Percentiles rank a stretch among this genome's conserved stretches.
phyloP scores from a whole-genome alignment of 768 basidiomycete species.

The Hypholoma fasciculare region DNA sequence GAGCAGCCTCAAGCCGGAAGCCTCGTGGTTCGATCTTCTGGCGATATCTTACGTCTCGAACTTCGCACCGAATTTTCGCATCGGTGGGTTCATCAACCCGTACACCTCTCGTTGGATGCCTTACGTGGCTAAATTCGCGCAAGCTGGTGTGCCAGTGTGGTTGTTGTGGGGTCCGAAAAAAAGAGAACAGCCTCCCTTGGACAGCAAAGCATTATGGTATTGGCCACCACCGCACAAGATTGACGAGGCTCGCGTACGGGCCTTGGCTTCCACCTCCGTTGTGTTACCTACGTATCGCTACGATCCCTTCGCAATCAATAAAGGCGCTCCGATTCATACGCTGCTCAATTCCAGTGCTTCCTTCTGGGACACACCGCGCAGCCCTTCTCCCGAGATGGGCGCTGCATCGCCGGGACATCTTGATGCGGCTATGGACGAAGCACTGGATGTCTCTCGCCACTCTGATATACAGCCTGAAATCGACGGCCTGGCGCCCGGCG shows the following conservation, averaged over 20 bases:
- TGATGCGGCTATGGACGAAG: no score
- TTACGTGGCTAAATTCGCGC: not conserved
- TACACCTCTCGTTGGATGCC: not conserved
- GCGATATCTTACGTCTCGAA: not conserved
- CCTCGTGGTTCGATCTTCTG: not conserved
- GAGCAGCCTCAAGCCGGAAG: not conserved
- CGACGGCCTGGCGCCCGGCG: not conserved
- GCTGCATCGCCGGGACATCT: no score
- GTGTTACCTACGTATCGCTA: not conserved
- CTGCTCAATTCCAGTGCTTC: no score
- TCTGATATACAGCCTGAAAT: not conserved
- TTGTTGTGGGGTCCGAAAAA: not conserved
- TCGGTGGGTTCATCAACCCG: not conserved
- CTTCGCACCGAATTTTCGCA: not conserved
- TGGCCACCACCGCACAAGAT: not conserved
- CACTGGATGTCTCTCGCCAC: not conserved
- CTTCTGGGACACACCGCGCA: no score
- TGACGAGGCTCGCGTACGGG: not conserved
- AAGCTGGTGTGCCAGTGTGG: not conserved
- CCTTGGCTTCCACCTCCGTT: not conserved
- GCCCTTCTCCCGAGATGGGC: no score
- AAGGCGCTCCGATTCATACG: not conserved
- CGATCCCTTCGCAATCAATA: not conserved
- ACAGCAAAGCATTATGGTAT: not conserved
- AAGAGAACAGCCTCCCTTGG: not conserved